These are phyloP conservation scores for Leccinum sublutescens DNA, from an alignment of 768 basidiomycete genomes.

Conservation along the genomic window DNA sequence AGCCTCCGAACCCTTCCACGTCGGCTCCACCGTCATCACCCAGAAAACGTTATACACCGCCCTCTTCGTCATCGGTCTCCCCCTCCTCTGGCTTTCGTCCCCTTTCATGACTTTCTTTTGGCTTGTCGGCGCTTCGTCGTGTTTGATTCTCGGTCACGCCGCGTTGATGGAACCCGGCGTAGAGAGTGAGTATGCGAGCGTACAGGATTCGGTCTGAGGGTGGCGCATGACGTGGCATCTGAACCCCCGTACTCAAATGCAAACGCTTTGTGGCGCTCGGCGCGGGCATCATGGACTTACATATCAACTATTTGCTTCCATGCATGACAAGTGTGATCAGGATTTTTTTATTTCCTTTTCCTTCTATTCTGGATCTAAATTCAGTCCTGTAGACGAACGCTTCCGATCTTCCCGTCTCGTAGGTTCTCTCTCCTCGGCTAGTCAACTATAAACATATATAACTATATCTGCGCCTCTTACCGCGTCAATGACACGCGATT, in stretches of 20 bases:
- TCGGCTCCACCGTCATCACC: conserved; percentile 79
- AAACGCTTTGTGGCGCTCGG: not conserved
- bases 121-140: conserved; percentile 84
- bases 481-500: not conserved
- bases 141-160: conserved; percentile 86
- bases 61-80: conserved; percentile 90
- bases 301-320: not conserved
- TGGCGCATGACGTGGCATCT: not conserved
- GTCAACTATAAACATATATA: not conserved
- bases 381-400: not conserved
- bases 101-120: conserved; percentile 88
- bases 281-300: not conserved
- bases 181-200: conserved; percentile 85
- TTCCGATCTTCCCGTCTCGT: not conserved
- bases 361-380: not conserved
- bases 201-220: conserved; percentile 58
- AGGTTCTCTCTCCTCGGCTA: not conserved
- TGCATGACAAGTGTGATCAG: not conserved
- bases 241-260: not conserved
- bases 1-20: conserved; percentile 85
- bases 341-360: not conserved
- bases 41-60: conserved; percentile 86
- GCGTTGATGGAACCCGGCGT: conserved; percentile 90
- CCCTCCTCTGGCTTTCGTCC: conserved; percentile 76
- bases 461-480: not conserved